These are phyloP conservation scores for Hippophae tibetana DNA, from an alignment of 306 rosid genomes.

Conservation along the genomic window DNA sequence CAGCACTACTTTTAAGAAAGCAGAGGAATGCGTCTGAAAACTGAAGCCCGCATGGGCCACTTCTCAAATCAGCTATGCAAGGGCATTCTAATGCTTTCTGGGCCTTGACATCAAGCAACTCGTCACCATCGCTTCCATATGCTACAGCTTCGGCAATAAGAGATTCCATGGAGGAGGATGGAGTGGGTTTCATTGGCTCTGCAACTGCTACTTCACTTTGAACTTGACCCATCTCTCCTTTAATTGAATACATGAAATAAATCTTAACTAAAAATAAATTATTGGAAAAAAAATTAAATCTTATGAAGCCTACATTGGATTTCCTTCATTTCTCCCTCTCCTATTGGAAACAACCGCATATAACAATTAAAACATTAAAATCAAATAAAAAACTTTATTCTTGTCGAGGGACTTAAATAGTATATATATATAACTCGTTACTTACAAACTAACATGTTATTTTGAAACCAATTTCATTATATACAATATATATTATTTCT, in stretches of 20 bases:
- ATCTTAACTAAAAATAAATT: too few species aligned
- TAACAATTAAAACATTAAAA: too few species aligned
- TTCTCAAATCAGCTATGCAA: slow-evolving; percentile 80
- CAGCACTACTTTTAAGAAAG: slow-evolving; percentile 74
- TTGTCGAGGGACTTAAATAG: too few species aligned
- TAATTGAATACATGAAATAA: too few species aligned
- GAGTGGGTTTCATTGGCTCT: not conserved
- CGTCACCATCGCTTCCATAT: slow-evolving; percentile 53
- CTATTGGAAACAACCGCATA: not conserved
- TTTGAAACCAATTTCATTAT: too few species aligned
- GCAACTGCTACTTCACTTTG: slow-evolving; percentile 29
- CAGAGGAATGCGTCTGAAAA: slow-evolving; percentile 82
- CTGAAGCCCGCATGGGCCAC: slow-evolving; percentile 68
- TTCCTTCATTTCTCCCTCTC: too few species aligned
- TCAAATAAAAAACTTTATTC: too few species aligned
- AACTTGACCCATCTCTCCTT: slow-evolving; percentile 37
- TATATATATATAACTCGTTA: too few species aligned
- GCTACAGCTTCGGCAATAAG: slow-evolving; percentile 69
- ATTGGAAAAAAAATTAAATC: too few species aligned
- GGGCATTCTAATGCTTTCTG: slow-evolving; percentile 88
- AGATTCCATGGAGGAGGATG: slow-evolving; percentile 37
- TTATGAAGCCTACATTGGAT: too few species aligned
- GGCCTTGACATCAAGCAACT: slow-evolving; percentile 80
- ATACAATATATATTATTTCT: too few species aligned
- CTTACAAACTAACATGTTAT: too few species aligned